Evolutionary conservation across 2,329 filamentous ascomycete species (phyloP).

Genomic region (Beauveria australis): DNA sequence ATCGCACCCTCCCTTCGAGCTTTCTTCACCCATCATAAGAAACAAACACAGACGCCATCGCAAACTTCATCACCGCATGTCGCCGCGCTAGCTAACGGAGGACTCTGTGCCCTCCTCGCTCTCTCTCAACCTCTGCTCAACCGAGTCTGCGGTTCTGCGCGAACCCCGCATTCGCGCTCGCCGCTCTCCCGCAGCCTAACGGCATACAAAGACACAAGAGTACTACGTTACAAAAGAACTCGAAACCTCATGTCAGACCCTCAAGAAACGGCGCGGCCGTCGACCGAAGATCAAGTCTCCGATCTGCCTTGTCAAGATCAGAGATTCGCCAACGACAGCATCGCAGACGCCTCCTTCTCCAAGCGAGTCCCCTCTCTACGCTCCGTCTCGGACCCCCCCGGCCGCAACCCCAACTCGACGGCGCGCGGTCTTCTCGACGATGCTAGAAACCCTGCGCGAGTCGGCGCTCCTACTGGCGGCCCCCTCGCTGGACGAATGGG

Average conservation of each 20-base stretch:
- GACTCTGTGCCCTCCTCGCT: constrained; percentile 2
- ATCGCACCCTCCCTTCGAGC: neutral
- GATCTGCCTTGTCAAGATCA: neutral
- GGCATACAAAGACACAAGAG: neutral
- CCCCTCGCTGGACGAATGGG: constrained; percentile 24
- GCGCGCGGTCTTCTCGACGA: constrained; percentile 68
- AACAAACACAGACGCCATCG: neutral
- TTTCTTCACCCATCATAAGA: neutral
- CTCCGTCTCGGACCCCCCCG: constrained; percentile 50
- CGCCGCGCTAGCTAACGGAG: constrained; percentile 8
- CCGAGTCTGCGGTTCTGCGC: neutral
- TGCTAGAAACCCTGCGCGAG: constrained; percentile 40
- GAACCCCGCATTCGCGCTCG: neutral
- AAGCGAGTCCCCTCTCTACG: constrained; percentile 52
- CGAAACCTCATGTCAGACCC: constrained; percentile 1
- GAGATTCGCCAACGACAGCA: neutral
- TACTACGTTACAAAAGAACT: neutral
- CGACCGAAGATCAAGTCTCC: neutral
- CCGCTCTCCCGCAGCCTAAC: neutral
- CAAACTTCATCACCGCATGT: constrained; percentile 4
- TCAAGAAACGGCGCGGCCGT: neutral
- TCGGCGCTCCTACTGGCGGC: constrained; percentile 22
- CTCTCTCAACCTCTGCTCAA: constrained; percentile 1
- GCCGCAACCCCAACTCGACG: constrained; percentile 77
- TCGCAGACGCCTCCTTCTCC: constrained; percentile 23